Conservation (phyloP, 257 asterid species). For the Marsdenia floribunda region DNA sequence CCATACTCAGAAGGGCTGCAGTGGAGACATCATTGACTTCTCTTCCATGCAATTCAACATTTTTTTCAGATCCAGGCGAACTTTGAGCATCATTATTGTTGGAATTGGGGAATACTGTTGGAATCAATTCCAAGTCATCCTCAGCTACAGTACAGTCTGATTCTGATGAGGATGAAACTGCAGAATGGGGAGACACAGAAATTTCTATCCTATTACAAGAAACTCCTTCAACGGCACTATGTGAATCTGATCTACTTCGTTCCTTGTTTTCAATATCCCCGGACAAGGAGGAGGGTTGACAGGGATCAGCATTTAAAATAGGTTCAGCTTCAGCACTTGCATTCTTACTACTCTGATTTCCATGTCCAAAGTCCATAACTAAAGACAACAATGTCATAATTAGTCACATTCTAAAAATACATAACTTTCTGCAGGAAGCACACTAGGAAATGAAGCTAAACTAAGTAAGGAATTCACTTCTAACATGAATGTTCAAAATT, state of each 20-base stretch:
- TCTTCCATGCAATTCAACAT: conserved; percentile 8
- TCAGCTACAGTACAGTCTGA: conserved; percentile 29
- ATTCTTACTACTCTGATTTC: conserved; percentile 19
- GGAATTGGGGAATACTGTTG: conserved; percentile 18
- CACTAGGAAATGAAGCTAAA: neutral
- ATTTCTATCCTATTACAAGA: conserved; percentile 15
- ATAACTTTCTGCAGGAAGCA: neutral
- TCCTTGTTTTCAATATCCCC: conserved; percentile 20
- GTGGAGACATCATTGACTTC: conserved; percentile 20
- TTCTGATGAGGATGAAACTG: conserved; percentile 31
- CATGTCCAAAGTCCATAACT: conserved; percentile 37
- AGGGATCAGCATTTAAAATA: conserved; percentile 18
- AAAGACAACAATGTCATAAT: neutral
- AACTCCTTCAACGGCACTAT: conserved; percentile 16
- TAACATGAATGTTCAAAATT: too few relatives aligned
- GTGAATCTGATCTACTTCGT: conserved; percentile 21
- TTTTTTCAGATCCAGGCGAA: conserved; percentile 13
- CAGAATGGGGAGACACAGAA: conserved; percentile 33
- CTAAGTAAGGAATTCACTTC: too few relatives aligned
- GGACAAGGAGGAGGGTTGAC: conserved; percentile 15
- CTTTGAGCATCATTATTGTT: conserved; percentile 15
- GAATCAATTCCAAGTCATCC: conserved; percentile 24
- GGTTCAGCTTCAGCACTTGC: conserved; percentile 18
- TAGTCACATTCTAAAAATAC: neutral
- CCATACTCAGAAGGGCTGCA: conserved; percentile 25